Base-by-base conservation (phyloP, 306 rosid genomes). In the Vicia sativa region DNA sequence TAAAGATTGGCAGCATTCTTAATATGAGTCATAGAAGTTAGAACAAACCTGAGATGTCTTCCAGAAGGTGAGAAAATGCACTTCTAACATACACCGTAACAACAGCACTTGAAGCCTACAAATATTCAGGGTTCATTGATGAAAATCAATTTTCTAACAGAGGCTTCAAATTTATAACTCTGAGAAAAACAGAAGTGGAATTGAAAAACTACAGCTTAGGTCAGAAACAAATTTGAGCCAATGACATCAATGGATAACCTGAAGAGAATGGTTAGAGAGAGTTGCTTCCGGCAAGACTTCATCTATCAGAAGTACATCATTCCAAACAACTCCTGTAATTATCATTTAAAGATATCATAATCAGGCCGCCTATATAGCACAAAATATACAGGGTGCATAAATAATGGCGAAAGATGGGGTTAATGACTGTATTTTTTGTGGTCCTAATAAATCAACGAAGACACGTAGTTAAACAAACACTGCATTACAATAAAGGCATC, bases 241-340 rank as follows among this genome's bases (percentile, higher is more conserved):
- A 53, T 62, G 73, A 46, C 59, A 9, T 59, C 8, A 62, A 67
- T 48, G 72, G 31, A 79, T 61, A 46, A 89, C 96, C 96, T 89
- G 87, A 78, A 87, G 66, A 71, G 91, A 85, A 74, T 79, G 81
- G 74, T 81, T 64, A 37, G 81, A 76, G 50, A 89, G 86, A 79
- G 78, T 75, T 50, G 87, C 96, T 78, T 89, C 96, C 45, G 65
- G 78, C 61, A 89, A 74, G 69, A 85, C 86, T 72, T 83, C 91
- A 78, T 89, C 96, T 82, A 89, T 76, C 73, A 81, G 73, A 65
- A 85, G 85, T 29, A 81, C 86, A 65, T 89, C 89, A 78, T 70
- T 79, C 96, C 93, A 87, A 50, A 81, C 74, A 74, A 79, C 70
- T 70, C 87, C 96, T 89, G 87, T 62, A 43, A 64, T 77, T 75